Conservation (phyloP, 805 yeast species). For the Saturnispora besseyi region DNA sequence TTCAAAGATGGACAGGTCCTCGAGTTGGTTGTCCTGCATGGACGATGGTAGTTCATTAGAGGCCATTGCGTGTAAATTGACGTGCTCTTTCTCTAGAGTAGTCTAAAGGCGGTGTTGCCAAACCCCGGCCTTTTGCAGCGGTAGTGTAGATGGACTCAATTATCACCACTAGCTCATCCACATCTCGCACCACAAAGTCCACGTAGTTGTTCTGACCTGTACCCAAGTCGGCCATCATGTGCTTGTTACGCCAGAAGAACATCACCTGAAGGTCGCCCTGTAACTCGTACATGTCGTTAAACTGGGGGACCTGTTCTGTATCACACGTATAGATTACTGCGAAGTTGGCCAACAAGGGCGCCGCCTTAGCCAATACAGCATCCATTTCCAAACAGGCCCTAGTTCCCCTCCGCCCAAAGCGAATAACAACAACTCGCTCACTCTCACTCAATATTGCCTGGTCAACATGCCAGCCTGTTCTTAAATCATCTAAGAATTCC, state of each 20-base stretch:
- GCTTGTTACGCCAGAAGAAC: slow-evolving; percentile 90
- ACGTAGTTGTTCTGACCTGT: slow-evolving; percentile 95
- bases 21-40: slow-evolving; percentile 37
- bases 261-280: slow-evolving; percentile 87
- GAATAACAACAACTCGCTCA: slow-evolving; percentile 73
- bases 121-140: slow-evolving; percentile 85
- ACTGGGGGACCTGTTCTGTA: slow-evolving; percentile 81
- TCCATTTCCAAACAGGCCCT: slow-evolving; percentile 85
- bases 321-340: slow-evolving; percentile 87
- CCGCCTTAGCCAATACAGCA: slow-evolving; percentile 67
- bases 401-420: slow-evolving; percentile 79
- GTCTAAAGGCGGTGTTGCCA: slow-evolving; percentile 77
- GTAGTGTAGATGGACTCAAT: slow-evolving; percentile 86
- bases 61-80: slow-evolving; percentile 21
- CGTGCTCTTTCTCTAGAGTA: slow-evolving; percentile 24
- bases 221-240: slow-evolving; percentile 98
- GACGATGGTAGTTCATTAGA: slow-evolving; percentile 41
- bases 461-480: slow-evolving; percentile 94
- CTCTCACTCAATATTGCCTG: slow-evolving; percentile 92
- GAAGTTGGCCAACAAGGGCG: slow-evolving; percentile 79
- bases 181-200: slow-evolving; percentile 67
- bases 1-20: slow-evolving; percentile 45
- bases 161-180: slow-evolving; percentile 86
- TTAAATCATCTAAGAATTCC: slow-evolving; percentile 70
- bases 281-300: slow-evolving; percentile 81